These are phyloP conservation scores for Daedaleopsis nitida DNA, from an alignment of 768 basidiomycete genomes.

Conservation along the genomic window DNA sequence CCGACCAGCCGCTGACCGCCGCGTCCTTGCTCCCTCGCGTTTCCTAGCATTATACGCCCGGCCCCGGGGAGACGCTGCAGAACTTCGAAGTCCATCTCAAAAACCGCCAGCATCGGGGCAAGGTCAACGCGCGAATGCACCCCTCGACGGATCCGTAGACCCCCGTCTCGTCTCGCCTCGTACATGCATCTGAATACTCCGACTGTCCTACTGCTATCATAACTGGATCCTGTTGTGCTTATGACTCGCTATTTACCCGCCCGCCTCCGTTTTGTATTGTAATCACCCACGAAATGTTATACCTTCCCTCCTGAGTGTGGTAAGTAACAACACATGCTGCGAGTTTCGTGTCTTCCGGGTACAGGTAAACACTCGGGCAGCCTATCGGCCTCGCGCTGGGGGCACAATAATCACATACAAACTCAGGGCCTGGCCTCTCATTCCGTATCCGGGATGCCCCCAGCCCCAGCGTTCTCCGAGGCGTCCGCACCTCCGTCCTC, in stretches of 20 bases:
- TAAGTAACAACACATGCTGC: too few species aligned
- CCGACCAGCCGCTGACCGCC: slow-evolving; percentile 20
- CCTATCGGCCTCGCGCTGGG: too few species aligned
- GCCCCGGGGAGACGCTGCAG: slow-evolving; percentile 79
- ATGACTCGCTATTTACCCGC: slow-evolving; percentile 18
- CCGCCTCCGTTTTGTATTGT: slow-evolving; percentile 18
- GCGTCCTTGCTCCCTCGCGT: not conserved
- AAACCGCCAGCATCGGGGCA: slow-evolving; percentile 77
- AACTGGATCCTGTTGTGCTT: slow-evolving; percentile 22
- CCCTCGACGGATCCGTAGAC: slow-evolving; percentile 19
- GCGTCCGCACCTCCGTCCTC: not conserved
- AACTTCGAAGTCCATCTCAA: slow-evolving; percentile 95
- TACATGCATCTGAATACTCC: not conserved
- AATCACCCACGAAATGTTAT: slow-evolving; percentile 5
- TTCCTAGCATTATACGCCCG: slow-evolving; percentile 82
- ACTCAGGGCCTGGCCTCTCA: not conserved
- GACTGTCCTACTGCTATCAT: slow-evolving; percentile 13
- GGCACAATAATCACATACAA: not conserved
- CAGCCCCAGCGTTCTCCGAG: not conserved
- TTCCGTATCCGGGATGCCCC: not conserved
- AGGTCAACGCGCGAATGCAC: slow-evolving; percentile 61
- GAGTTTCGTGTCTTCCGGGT: too few species aligned
- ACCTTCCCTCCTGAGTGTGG: not conserved
- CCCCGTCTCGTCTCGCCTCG: not conserved
- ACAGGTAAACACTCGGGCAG: too few species aligned